Evolutionary conservation across 2,329 filamentous ascomycete genomes (phyloP), one percentile per base, ranked within the genome.

Genomic region (Aspergillus clavatus): DNA sequence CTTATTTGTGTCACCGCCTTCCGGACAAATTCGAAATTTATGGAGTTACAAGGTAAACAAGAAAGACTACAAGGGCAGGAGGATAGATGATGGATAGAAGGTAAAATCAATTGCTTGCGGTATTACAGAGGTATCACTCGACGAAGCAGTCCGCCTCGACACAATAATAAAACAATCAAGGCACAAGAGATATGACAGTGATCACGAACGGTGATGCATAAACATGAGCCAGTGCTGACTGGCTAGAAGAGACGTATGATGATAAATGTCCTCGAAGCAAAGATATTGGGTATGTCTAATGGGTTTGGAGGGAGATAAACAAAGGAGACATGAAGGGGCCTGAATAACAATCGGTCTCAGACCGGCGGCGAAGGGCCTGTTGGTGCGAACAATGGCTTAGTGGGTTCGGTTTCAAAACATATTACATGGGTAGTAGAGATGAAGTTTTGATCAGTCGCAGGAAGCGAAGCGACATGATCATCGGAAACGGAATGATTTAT

Each of bases 401-500:
- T 35, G 16, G 18, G 14, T 35, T 35, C 16, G 31, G 16, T 19
- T 19, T 21, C 31, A 21, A 18, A 10, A 35, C 18, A 10, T n/a
- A 35, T 33, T 33, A 33, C 31, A 35, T 35, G 31, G 18, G n/a
- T 35, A 18, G 8, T 21, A 35, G 8, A 35, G 31, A 21, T 3
- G 18, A 35, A 35, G 5, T 6, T 21, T 16, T 18, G 4, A 21
- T 33, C 29, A 21, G 31, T 35, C 18, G 7, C 14, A 18, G 19
- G 18, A 11, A 11, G 31, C 5, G 11, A 16, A 16, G n/a, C 31
- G 31, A 11, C 16, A 16, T 8, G 27, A 37, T 58, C 41, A 67
- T 51, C 65, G 63, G 38, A 64, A 59, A 46, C 65, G 65, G 49
- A 61, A 67, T 11, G 66, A 68, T 54, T 72, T 71, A 48, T 70